These are phyloP conservation scores for Colletotrichum neosansevieriae DNA, from an alignment of 2,329 filamentous ascomycete species.

Conservation along the genomic window DNA sequence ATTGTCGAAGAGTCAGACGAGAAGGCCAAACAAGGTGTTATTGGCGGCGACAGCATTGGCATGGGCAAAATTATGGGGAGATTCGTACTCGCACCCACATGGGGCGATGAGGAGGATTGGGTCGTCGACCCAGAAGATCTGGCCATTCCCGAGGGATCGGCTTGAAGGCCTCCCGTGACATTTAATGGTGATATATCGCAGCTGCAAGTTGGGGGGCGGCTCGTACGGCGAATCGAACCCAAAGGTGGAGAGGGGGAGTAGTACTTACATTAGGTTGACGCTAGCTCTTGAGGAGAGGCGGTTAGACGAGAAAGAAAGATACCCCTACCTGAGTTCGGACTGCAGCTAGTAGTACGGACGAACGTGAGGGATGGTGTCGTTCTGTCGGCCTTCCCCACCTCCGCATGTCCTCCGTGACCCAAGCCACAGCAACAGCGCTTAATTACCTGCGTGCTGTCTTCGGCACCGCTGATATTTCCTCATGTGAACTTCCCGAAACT, in stretches of 20 bases:
- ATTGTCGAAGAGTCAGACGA: slow-evolving; percentile 70
- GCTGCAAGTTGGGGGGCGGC: neutral
- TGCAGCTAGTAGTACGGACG: slow-evolving; percentile 31
- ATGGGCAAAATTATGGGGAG: slow-evolving; percentile 74
- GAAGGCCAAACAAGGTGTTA: slow-evolving; percentile 57
- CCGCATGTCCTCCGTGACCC: slow-evolving; percentile 29
- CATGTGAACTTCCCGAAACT: neutral
- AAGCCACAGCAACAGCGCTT: slow-evolving; percentile 9
- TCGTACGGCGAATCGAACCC: neutral
- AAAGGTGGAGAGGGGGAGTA: no score
- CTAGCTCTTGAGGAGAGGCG: slow-evolving; percentile 1
- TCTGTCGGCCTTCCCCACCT: slow-evolving; percentile 38
- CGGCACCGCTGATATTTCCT: neutral
- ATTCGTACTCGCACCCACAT: slow-evolving; percentile 70
- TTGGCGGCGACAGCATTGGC: slow-evolving; percentile 65
- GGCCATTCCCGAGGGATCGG: slow-evolving; percentile 11
- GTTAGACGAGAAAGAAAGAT: slow-evolving; percentile 35
- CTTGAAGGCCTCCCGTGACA: neutral
- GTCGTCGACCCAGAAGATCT: slow-evolving; percentile 54
- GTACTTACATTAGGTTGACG: neutral
- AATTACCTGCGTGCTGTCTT: neutral
- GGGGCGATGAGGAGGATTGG: slow-evolving; percentile 70
- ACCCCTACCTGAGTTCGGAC: slow-evolving; percentile 34
- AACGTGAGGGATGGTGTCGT: slow-evolving; percentile 34
- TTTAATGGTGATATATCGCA: neutral